phyloP scores from a whole-genome alignment of 1,284 basidiomycete genomes.

The Moesziomyces sp. region DNA sequence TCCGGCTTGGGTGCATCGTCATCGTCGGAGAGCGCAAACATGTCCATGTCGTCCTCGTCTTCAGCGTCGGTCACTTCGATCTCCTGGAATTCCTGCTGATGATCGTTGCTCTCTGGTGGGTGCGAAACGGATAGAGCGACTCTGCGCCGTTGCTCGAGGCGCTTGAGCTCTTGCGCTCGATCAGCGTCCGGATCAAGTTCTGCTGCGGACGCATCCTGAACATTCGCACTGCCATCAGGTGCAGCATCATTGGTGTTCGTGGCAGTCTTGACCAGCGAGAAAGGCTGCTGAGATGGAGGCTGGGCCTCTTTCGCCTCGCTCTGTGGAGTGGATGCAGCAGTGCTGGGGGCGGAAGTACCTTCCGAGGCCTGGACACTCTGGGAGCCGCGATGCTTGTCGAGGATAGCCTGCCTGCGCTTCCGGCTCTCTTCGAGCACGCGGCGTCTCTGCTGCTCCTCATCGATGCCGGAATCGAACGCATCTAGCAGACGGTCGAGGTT shows the following conservation, averaged over 20 bases:
- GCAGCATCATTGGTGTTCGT: background rate
- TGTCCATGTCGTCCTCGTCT: slow-evolving; percentile 64
- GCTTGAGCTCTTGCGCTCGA: slow-evolving; percentile 31
- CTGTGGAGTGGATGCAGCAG: background rate
- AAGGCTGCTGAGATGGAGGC: slow-evolving; percentile 1
- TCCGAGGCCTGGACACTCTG: background rate
- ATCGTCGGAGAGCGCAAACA: slow-evolving; percentile 62
- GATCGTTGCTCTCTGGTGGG: slow-evolving; percentile 6
- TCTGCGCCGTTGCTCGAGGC: slow-evolving; percentile 26
- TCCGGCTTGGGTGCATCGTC: slow-evolving; percentile 2
- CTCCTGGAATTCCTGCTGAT: slow-evolving; percentile 59
- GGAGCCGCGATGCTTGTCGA: slow-evolving; percentile 31
- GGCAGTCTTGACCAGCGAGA: slow-evolving; percentile 17
- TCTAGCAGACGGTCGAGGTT: slow-evolving; percentile 23
- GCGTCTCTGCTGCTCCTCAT: slow-evolving; percentile 23
- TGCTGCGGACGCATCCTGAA: slow-evolving; percentile 37
- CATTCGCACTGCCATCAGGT: background rate
- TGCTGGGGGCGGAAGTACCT: background rate
- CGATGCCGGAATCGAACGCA: slow-evolving; percentile 32
- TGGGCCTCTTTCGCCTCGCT: background rate
- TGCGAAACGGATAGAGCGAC: too few relatives aligned
- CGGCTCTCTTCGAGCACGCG: slow-evolving; percentile 53
- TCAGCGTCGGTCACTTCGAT: slow-evolving; percentile 63
- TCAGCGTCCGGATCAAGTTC: slow-evolving; percentile 48
- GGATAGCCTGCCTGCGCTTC: slow-evolving; percentile 43